Evolutionary conservation across 192 early-diverging fungal species (phyloP).

Genomic region (Funneliformis mosseae): DNA sequence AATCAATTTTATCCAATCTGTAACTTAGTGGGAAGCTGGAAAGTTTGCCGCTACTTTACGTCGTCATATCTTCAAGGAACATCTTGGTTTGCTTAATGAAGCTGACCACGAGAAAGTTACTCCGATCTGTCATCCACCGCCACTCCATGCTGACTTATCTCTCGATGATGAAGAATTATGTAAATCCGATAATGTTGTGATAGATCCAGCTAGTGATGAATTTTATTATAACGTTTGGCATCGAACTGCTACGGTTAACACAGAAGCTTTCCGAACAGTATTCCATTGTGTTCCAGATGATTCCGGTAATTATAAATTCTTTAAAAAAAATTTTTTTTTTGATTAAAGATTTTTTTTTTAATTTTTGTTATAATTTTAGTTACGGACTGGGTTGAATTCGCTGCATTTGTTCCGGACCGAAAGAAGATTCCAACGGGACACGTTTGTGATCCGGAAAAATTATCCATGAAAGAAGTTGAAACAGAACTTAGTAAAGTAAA

Average conservation of each 20-base stretch:
- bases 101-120: conserved; percentile 42
- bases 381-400: conserved; percentile 57
- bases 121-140: conserved; percentile 34
- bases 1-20: not conserved
- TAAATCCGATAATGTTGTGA: conserved; percentile 46
- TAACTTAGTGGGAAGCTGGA: conserved; percentile 63
- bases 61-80: conserved; percentile 79
- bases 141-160: conserved; percentile 15
- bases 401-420: conserved; percentile 50
- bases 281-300: conserved; percentile 89
- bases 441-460: not conserved
- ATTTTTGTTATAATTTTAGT: conserved; percentile 17
- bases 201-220: conserved; percentile 69
- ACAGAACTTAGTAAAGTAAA: conserved; percentile 44
- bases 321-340: not conserved
- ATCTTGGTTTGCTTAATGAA: conserved; percentile 68
- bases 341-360: not conserved
- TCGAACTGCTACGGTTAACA: conserved; percentile 66
- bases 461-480: conserved; percentile 39
- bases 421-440: conserved; percentile 51
- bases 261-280: conserved; percentile 70
- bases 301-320: conserved; percentile 35
- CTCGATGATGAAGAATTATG: conserved; percentile 36
- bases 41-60: conserved; percentile 75
- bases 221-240: conserved; percentile 67